Conservation (phyloP, 192 early-diverging fungal species). For the Podila epicladia region DNA sequence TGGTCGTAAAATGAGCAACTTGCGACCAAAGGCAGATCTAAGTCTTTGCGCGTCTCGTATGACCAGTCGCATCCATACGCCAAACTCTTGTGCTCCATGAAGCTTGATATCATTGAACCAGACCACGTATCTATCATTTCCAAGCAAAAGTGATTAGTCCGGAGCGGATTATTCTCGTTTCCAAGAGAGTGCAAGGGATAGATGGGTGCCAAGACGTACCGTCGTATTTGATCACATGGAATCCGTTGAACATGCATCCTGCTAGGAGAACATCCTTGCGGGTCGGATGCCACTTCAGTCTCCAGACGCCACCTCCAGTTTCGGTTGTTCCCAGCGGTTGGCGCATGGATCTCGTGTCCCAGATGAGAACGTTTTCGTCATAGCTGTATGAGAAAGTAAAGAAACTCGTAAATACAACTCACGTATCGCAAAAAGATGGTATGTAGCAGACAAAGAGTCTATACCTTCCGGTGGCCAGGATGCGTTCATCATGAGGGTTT, state of each 20-base stretch:
- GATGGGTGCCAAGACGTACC: conserved; percentile 5
- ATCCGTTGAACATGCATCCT: conserved; percentile 93
- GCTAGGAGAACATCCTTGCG: conserved; percentile 69
- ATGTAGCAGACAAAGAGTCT: background rate
- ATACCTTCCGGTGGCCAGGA: conserved; percentile 88
- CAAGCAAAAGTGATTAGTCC: background rate
- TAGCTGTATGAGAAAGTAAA: conserved; percentile 60
- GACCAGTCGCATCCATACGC: conserved; percentile 85
- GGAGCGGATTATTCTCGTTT: background rate
- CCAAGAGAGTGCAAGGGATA: background rate
- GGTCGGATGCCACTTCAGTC: conserved; percentile 93
- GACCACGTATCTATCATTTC: conserved; percentile 17
- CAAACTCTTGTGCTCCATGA: conserved; percentile 80
- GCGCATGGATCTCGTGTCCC: conserved; percentile 92
- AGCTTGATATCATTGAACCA: conserved; percentile 43
- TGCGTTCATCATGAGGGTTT: conserved; percentile 78
- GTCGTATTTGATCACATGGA: conserved; percentile 77
- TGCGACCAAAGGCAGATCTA: conserved; percentile 59
- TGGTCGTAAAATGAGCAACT: conserved; percentile 90
- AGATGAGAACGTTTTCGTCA: conserved; percentile 88
- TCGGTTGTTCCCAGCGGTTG: conserved; percentile 71
- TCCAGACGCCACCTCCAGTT: conserved; percentile 93
- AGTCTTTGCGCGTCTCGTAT: conserved; percentile 31
- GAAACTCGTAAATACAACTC: too few species aligned
- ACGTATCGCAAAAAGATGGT: too few species aligned